Conservation (phyloP, 495 filamentous ascomycete species). For the Lasiosphaeria miniovina region DNA sequence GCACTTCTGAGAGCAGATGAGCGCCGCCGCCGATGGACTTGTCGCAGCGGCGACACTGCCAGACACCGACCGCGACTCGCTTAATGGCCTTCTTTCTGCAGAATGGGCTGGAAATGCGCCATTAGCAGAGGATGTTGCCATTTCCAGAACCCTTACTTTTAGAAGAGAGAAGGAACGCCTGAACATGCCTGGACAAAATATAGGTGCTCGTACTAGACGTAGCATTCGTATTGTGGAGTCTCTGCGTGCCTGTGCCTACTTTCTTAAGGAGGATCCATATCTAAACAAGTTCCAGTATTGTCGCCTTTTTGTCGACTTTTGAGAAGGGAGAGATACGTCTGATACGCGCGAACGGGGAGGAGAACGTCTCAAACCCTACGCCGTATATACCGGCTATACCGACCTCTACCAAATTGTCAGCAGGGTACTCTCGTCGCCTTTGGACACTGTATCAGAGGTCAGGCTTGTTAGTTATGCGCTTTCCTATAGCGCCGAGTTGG, state of each 20-base stretch:
- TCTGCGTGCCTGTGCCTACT: slow-evolving; percentile 98
- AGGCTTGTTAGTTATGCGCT: slow-evolving; percentile 17
- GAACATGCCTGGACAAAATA: background rate
- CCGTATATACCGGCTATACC: slow-evolving; percentile 22
- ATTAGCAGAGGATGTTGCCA: too few species aligned
- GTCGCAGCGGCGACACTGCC: slow-evolving; percentile 80
- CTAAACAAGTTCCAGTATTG: slow-evolving; percentile 29
- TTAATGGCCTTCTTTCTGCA: slow-evolving; percentile 89
- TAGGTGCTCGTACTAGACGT: slow-evolving; percentile 48
- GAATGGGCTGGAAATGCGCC: slow-evolving; percentile 47
- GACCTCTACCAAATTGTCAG: slow-evolving; percentile 18
- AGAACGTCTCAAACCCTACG: slow-evolving; percentile 9
- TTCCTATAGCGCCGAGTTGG: slow-evolving; percentile 6
- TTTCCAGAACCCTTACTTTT: too few species aligned
- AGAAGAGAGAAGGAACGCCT: too few species aligned
- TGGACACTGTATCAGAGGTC: background rate
- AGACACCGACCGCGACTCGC: slow-evolving; percentile 84
- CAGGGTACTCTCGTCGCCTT: background rate
- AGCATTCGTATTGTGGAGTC: slow-evolving; percentile 85
- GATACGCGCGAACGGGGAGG: too few species aligned
- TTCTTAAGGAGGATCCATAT: slow-evolving; percentile 96
- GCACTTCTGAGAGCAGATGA: slow-evolving; percentile 84
- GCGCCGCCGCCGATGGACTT: slow-evolving; percentile 89
- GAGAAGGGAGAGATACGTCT: too few species aligned
- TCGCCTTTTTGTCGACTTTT: too few species aligned